Percentiles rank a stretch among this genome's conserved stretches.
These are phyloP conservation scores for Macroventuria anomochaeta DNA, from an alignment of 2,329 filamentous ascomycete genomes.

Conservation along the genomic window DNA sequence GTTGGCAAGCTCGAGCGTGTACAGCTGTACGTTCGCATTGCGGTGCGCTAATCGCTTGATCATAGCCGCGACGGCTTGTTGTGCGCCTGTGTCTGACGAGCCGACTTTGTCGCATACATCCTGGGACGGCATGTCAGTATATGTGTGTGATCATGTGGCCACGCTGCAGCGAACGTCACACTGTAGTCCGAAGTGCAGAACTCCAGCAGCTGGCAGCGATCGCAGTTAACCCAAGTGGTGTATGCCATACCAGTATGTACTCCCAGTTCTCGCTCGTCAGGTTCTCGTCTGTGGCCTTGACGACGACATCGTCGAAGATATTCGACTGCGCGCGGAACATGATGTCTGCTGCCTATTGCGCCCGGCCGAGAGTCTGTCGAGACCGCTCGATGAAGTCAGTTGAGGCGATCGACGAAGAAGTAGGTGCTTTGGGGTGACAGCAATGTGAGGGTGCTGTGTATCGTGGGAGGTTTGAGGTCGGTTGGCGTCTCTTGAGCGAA, in stretches of 20 bases:
- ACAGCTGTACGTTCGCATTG: conserved; percentile 95
- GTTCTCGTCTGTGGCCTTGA: conserved; percentile 95
- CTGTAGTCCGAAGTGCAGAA: background rate
- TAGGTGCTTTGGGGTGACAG: background rate
- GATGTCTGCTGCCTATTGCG: conserved; percentile 24
- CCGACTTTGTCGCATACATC: conserved; percentile 67
- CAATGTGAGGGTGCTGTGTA: background rate
- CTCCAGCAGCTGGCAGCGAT: background rate
- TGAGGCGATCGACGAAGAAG: background rate
- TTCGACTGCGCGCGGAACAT: conserved; percentile 66
- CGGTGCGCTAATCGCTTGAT: conserved; percentile 92
- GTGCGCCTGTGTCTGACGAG: conserved; percentile 64
- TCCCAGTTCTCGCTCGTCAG: conserved; percentile 85
- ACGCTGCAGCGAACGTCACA: background rate
- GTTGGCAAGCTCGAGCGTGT: conserved; percentile 89
- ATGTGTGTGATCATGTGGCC: background rate
- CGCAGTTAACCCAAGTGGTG: background rate
- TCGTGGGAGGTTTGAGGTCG: background rate
- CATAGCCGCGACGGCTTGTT: conserved; percentile 86
- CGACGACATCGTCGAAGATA: conserved; percentile 73
- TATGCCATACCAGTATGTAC: conserved; percentile 63
- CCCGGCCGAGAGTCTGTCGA: background rate
- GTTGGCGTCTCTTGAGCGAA: conserved; percentile 3
- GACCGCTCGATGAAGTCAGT: background rate
- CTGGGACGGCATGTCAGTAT: conserved; percentile 38